Percentiles rank a stretch among this genome's conserved stretches.
Conservation (phyloP, 305 asterid genomes). For the Solanum aculeatissimum region DNA sequence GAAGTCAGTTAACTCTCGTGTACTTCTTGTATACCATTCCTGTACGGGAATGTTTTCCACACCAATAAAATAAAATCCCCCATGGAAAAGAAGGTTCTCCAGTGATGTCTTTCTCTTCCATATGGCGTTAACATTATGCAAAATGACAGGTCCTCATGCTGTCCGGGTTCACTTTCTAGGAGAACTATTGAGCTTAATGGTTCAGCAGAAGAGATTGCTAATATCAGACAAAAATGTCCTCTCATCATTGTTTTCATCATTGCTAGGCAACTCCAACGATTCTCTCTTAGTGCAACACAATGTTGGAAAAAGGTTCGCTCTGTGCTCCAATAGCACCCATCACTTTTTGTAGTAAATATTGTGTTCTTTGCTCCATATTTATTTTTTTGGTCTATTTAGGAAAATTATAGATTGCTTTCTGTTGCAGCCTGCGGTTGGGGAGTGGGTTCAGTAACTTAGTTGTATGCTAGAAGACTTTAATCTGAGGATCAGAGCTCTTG, state of each 20-base stretch:
- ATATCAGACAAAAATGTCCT: conserved; percentile 60
- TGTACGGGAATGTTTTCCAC: neutral
- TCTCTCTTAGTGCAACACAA: conserved; percentile 53
- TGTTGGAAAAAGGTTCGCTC: conserved; percentile 48
- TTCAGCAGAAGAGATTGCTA: conserved; percentile 67
- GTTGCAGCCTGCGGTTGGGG: neutral
- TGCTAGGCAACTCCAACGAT: conserved; percentile 52
- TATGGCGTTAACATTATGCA: conserved; percentile 4
- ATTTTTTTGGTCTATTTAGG: neutral
- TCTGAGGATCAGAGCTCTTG: neutral
- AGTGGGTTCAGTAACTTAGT: neutral
- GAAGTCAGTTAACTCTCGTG: neutral
- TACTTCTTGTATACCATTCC: neutral
- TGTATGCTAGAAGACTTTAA: neutral
- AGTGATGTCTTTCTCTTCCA: neutral
- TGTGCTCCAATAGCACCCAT: neutral
- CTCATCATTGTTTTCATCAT: conserved; percentile 45
- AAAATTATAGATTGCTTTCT: neutral
- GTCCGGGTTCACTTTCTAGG: conserved; percentile 48
- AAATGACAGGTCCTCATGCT: conserved; percentile 42
- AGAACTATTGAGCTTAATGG: conserved; percentile 47
- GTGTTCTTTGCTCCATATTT: neutral
- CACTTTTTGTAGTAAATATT: neutral
- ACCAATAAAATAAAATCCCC: neutral
- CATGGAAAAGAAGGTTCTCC: neutral